Percentiles rank a stretch among this genome's conserved stretches.
These are phyloP conservation scores for Schoenoplectus tabernaemontani DNA, from an alignment of 202 grass and related monocot species.

Conservation along the genomic window DNA sequence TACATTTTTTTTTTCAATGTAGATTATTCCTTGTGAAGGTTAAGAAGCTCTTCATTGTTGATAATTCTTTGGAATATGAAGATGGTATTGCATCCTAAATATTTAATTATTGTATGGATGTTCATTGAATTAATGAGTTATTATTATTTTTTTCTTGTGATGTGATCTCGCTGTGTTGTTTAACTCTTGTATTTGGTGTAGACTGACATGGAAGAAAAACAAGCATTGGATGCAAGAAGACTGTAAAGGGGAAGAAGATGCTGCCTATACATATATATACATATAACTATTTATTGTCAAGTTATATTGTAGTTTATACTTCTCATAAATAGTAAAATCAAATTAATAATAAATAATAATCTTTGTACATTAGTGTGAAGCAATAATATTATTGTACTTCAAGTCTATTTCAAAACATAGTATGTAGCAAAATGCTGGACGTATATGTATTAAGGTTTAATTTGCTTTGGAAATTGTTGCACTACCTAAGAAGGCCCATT, in stretches of 20 bases:
- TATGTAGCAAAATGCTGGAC: not conserved
- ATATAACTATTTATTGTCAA: constrained; percentile 1
- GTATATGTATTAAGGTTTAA: not conserved
- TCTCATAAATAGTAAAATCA: not conserved
- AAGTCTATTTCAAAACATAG: not conserved
- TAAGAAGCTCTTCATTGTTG: constrained; percentile 21
- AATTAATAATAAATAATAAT: not conserved
- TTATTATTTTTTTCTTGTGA: not conserved
- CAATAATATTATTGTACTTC: not conserved
- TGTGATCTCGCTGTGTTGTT: not conserved
- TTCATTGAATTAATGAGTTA: not conserved
- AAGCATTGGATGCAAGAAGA: not conserved
- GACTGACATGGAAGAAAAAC: constrained; percentile 1
- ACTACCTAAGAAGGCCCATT: not conserved
- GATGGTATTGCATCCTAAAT: not conserved
- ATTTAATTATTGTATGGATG: not conserved
- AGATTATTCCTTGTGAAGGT: constrained; percentile 17
- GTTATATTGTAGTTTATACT: constrained; percentile 8
- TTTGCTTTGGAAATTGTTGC: not conserved
- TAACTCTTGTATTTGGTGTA: not conserved
- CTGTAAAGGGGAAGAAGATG: not conserved
- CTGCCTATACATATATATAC: not conserved
- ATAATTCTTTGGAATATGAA: constrained; percentile 18
- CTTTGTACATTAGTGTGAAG: not conserved
- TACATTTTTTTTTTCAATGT: not conserved